A percentile compares a stretch with the other conserved stretches of the same genome.
Conservation (phyloP, 768 basidiomycete genomes). For the Boletus sensibilis region DNA sequence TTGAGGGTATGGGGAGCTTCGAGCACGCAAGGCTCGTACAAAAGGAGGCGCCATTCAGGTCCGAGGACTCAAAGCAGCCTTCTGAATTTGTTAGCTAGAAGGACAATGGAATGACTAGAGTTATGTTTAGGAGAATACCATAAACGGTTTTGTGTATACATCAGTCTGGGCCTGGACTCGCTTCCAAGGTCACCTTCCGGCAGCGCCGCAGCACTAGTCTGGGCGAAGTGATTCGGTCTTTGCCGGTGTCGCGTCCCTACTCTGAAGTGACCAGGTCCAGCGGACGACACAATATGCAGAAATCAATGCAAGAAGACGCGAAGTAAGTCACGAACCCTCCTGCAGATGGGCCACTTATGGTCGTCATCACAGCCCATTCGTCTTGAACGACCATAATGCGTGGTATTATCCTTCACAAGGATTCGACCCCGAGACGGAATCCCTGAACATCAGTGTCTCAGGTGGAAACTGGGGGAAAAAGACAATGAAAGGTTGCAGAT, state of each 20-base stretch:
- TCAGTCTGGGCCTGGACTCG: too few species aligned
- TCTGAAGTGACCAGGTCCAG: too few species aligned
- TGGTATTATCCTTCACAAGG: conserved; percentile 88
- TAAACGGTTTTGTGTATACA: not conserved
- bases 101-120: not conserved
- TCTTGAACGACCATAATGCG: conserved; percentile 68
- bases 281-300: conserved; percentile 23
- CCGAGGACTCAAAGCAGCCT: not conserved
- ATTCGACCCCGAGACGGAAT: conserved; percentile 62
- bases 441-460: conserved; percentile 46
- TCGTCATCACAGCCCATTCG: conserved; percentile 35
- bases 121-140: not conserved
- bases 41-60: conserved; percentile 44
- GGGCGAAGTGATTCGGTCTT: conserved; percentile 14
- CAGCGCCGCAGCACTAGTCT: too few species aligned
- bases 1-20: conserved; percentile 89
- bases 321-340: conserved; percentile 22
- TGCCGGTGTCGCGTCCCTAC: conserved; percentile 19
- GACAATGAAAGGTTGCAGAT: conserved; percentile 68
- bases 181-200: too few species aligned
- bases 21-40: conserved; percentile 62
- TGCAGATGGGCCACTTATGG: conserved; percentile 6
- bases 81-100: not conserved
- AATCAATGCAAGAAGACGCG: conserved; percentile 31
- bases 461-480: conserved; percentile 88